A percentile compares a stretch with the other conserved stretches of the same genome.
phyloP scores from a whole-genome alignment of 352 stramenopile genomes.

The Globisporangium iwayamae region DNA sequence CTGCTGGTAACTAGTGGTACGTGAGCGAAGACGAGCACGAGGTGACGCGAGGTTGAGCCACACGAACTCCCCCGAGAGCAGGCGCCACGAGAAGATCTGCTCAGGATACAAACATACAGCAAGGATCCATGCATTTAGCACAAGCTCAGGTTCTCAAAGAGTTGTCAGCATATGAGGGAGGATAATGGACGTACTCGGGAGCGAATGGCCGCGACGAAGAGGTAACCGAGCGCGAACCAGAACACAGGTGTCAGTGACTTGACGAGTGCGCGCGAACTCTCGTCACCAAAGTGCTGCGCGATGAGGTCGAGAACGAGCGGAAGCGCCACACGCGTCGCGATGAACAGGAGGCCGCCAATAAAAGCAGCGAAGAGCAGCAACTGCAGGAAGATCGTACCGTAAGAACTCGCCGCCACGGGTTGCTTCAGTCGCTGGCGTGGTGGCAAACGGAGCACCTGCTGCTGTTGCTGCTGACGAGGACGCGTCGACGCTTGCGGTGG shows the following conservation, averaged over 20 bases:
- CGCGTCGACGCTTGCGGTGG: neutral
- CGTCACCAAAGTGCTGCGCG: constrained; percentile 24
- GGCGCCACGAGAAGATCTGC: constrained; percentile 51
- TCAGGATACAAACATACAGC: neutral
- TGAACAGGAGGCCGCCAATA: constrained; percentile 6
- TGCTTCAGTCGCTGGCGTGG: constrained; percentile 6
- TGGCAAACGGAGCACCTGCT: neutral
- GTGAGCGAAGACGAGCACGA: constrained; percentile 7
- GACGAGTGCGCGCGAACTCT: constrained; percentile 24
- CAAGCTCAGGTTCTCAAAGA: neutral
- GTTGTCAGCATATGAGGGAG: neutral
- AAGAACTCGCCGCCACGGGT: constrained; percentile 8
- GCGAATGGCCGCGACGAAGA: constrained; percentile 38
- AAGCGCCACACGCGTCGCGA: constrained; percentile 16
- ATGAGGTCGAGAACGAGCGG: constrained; percentile 22
- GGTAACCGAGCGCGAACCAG: constrained; percentile 58
- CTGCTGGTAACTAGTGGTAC: neutral
- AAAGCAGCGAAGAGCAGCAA: constrained; percentile 13
- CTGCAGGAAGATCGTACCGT: constrained; percentile 18
- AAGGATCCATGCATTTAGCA: no score
- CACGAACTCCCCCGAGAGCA: constrained; percentile 42
- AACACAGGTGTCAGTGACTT: constrained; percentile 38
- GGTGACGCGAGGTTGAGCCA: constrained; percentile 24
- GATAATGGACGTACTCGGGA: constrained; percentile 26
- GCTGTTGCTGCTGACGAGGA: neutral